Conservation (phyloP, 2,329 filamentous ascomycete genomes). For the Xylaria hypoxylon region DNA sequence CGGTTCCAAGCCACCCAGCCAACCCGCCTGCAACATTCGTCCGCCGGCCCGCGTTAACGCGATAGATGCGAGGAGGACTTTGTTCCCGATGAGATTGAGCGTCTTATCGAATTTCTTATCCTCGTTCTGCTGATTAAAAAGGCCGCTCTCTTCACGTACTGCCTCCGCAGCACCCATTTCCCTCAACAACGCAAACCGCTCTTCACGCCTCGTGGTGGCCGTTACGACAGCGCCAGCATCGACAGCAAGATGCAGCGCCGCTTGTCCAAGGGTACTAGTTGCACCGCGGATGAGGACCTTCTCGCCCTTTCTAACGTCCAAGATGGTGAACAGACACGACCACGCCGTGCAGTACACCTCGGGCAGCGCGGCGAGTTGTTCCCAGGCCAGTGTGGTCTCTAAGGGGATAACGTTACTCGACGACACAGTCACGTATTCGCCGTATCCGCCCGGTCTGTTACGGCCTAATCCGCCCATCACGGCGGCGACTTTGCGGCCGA, state of each 20-base stretch:
- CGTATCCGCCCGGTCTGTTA: conserved; percentile 55
- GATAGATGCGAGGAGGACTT: conserved; percentile 54
- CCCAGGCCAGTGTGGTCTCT: conserved; percentile 51
- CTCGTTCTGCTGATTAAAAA: conserved; percentile 3
- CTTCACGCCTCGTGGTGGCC: conserved; percentile 53
- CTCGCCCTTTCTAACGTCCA: conserved; percentile 52
- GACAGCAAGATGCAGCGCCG: conserved; percentile 50
- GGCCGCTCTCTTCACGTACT: conserved; percentile 22
- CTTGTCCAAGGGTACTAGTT: conserved; percentile 56
- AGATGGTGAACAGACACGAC: conserved; percentile 53
- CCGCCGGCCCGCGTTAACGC: conserved; percentile 52
- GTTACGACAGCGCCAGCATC: conserved; percentile 53
- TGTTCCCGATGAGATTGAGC: conserved; percentile 56
- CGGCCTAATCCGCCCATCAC: conserved; percentile 59
- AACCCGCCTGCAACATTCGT: conserved; percentile 54
- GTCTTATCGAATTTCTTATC: conserved; percentile 52
- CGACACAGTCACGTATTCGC: conserved; percentile 52
- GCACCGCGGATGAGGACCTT: conserved; percentile 55
- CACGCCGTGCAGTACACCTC: conserved; percentile 56
- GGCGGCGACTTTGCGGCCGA: conserved; percentile 52
- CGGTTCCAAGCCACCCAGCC: conserved; percentile 56
- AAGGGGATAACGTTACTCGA: conserved; percentile 52
- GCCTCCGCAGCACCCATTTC: conserved; percentile 32
- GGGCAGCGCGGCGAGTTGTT: conserved; percentile 55
- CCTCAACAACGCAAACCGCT: conserved; percentile 40